Percentiles rank a stretch among this genome's conserved stretches.
These are phyloP conservation scores for Lanmaoa pseudosensibilis DNA, from an alignment of 768 basidiomycete species.

Conservation along the genomic window DNA sequence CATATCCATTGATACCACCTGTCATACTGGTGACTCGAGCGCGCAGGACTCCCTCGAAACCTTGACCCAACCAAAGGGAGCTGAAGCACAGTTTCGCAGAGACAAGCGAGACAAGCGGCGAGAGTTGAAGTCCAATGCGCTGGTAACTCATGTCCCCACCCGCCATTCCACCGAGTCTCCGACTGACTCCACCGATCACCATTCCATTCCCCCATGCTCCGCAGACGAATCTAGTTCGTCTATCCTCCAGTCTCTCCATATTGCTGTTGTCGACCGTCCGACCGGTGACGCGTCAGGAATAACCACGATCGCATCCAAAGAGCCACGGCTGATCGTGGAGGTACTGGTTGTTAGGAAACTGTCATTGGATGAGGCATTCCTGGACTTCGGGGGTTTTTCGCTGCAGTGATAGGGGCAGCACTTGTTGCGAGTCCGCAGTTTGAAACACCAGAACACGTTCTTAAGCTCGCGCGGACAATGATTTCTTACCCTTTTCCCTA, in stretches of 20 bases:
- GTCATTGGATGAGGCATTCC: slow-evolving; percentile 70
- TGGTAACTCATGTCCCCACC: slow-evolving; percentile 21
- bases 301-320: slow-evolving; percentile 10
- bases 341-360: slow-evolving; percentile 78
- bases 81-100: slow-evolving; percentile 41
- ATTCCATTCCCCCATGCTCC: neutral
- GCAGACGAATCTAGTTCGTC: slow-evolving; percentile 12
- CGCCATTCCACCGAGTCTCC: neutral
- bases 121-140: slow-evolving; percentile 41
- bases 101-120: slow-evolving; percentile 51
- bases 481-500: neutral
- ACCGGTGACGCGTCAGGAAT: neutral
- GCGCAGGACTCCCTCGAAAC: neutral
- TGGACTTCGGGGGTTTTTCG: slow-evolving; percentile 70
- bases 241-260: slow-evolving; percentile 36
- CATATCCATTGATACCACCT: neutral
- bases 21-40: neutral
- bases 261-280: slow-evolving; percentile 26
- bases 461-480: neutral
- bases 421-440: too few relatives aligned
- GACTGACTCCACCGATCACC: neutral
- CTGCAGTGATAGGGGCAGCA: slow-evolving; percentile 12
- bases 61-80: slow-evolving; percentile 12
- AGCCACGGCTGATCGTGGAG: slow-evolving; percentile 73
- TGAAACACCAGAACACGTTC: neutral